A percentile compares a stretch with the other conserved stretches of the same genome.
These are phyloP conservation scores for Arachnopeziza araneosa DNA, from an alignment of 2,329 filamentous ascomycete species.

Conservation along the genomic window DNA sequence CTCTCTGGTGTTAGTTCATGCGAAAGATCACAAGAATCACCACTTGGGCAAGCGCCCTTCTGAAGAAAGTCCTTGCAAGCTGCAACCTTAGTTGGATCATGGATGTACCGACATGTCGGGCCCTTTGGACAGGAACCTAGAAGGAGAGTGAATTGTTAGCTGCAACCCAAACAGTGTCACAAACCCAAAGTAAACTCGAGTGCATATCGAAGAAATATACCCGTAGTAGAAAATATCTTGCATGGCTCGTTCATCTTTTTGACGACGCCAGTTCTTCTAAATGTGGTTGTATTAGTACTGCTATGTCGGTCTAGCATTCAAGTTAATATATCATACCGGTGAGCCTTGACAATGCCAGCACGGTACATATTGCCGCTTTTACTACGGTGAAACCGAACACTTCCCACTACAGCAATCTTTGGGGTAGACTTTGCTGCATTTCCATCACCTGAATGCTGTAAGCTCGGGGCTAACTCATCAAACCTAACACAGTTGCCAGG, in stretches of 20 bases:
- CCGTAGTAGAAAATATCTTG: slow-evolving; percentile 64
- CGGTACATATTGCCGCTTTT: slow-evolving; percentile 85
- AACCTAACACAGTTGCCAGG: slow-evolving; percentile 3
- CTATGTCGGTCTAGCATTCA: slow-evolving; percentile 9
- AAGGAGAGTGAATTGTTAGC: slow-evolving; percentile 25
- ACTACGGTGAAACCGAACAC: slow-evolving; percentile 78
- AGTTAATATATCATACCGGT: slow-evolving; percentile 54
- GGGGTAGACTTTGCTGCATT: slow-evolving; percentile 64
- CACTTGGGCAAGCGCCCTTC: slow-evolving; percentile 70
- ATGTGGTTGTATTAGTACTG: slow-evolving; percentile 23
- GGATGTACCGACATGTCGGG: slow-evolving; percentile 70
- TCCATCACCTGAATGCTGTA: slow-evolving; percentile 45
- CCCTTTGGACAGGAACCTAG: slow-evolving; percentile 83
- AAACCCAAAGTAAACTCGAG: slow-evolving; percentile 11
- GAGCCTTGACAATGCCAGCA: slow-evolving; percentile 66
- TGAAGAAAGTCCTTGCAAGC: slow-evolving; percentile 84
- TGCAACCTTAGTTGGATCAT: slow-evolving; percentile 82
- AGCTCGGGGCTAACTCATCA: slow-evolving; percentile 20
- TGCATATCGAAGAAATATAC: slow-evolving; percentile 45
- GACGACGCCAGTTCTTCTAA: slow-evolving; percentile 39
- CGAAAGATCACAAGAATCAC: slow-evolving; percentile 81
- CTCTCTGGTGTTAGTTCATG: slow-evolving; percentile 80
- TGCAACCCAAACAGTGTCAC: slow-evolving; percentile 21
- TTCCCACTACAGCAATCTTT: slow-evolving; percentile 65
- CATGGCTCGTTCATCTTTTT: slow-evolving; percentile 71